Percentiles rank a stretch among this genome's conserved stretches.
These are phyloP conservation scores for Cryptomeria japonica DNA, from an alignment of 75 land plant genomes.

Conservation along the genomic window DNA sequence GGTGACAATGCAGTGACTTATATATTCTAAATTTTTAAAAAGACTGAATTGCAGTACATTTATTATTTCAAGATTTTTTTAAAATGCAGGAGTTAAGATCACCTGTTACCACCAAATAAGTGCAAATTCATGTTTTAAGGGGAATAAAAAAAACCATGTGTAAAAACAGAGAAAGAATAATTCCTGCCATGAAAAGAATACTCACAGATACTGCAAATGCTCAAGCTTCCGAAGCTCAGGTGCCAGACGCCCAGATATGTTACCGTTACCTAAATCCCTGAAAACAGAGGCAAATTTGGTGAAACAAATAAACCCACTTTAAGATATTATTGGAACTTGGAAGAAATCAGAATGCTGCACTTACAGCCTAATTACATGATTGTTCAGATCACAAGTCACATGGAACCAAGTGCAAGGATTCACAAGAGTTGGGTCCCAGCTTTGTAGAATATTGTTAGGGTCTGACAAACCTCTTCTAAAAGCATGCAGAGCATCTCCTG, in stretches of 20 bases:
- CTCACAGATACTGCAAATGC: slow-evolving; percentile 45
- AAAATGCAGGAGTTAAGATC: neutral
- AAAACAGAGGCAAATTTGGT: neutral
- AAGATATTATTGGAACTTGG: neutral
- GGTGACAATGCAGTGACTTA: neutral
- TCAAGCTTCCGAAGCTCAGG: slow-evolving; percentile 39
- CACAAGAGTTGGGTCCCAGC: slow-evolving; percentile 56
- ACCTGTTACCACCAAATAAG: neutral
- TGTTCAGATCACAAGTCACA: slow-evolving; percentile 40
- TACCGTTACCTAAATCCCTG: slow-evolving; percentile 48
- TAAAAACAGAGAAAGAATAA: neutral
- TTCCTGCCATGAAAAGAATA: neutral
- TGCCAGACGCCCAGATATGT: slow-evolving; percentile 32
- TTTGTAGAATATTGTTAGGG: slow-evolving; percentile 46
- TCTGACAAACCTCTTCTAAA: slow-evolving; percentile 40
- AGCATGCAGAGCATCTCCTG: slow-evolving; percentile 50
- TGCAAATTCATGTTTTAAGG: neutral
- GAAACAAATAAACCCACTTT: neutral
- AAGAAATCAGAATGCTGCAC: neutral
- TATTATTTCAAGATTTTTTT: no score
- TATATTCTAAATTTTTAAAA: no score
- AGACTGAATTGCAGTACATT: no score
- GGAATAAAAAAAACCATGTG: neutral
- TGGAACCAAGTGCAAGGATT: slow-evolving; percentile 64
- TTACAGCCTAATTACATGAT: slow-evolving; percentile 47